Evolutionary conservation across 768 basidiomycete genomes (phyloP), one percentile per base, ranked within the genome.

Genomic region (Paxillus involutus): DNA sequence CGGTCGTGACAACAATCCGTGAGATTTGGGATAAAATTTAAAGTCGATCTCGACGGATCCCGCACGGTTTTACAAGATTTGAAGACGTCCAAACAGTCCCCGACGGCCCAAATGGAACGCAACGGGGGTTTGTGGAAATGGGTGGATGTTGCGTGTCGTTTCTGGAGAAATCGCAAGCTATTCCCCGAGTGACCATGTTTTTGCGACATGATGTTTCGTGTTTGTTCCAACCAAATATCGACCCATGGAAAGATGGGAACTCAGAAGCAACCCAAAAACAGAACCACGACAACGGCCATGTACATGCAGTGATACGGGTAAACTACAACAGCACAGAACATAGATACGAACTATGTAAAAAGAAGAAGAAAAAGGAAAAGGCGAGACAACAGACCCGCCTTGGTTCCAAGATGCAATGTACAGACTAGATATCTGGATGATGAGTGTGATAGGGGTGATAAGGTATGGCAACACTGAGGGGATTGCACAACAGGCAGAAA

Each of bases 21-120:
- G 12, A 33, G 9, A 14, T 16, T 12, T 29, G n/a, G 10, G 9
- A 19, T 10, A 45, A 45, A 45, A 32, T 17, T 17, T 59, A 56
- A 59, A 42, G 53, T 70, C 72, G 85, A 86, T 86, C 86, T 89
- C 78, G 58, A 47, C 71, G 73, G 78, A 84, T 90, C 75, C 79
- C 67, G 69, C 70, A 85, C 78, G 77, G 83, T 86, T 86, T 73
- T 69, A 58, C 56, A 70, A 74, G 76, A 69, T 88, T 83, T 72
- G 82, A 88, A 77, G 77, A 82, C 75, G 58, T 21, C 51, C 2
- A 8, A 9, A 6, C 10, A 41, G 48, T 41, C 14, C 44, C 36
- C 21, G 46, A 51, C 1, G 36, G 6, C 13, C 36, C 33, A 17
- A 49, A 54, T 30, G 58, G 3, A 40, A 12, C 24, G 60, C 39